A percentile compares a stretch with the other conserved stretches of the same genome.
These are phyloP conservation scores for Chaetomiaceae sp. DNA, from an alignment of 2,329 filamentous ascomycete species.

Conservation along the genomic window DNA sequence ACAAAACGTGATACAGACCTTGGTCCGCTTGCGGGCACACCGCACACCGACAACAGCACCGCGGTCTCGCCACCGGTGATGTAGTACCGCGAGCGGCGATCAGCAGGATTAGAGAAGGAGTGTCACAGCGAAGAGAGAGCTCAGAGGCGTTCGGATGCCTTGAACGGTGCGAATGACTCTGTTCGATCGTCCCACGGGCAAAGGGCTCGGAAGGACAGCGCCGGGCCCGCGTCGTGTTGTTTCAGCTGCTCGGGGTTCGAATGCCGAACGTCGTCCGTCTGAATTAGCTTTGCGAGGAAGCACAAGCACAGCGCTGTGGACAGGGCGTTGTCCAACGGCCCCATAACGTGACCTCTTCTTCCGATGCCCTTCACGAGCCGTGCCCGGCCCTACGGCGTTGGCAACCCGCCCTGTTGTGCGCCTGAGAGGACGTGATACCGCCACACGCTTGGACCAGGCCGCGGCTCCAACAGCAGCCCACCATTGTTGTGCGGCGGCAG, in stretches of 20 bases:
- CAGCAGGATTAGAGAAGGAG: background rate
- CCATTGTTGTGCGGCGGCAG: conserved; percentile 26
- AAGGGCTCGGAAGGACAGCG: background rate
- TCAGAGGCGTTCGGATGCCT: background rate
- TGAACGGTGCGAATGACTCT: background rate
- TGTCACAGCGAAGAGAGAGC: background rate
- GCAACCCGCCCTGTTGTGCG: conserved; percentile 3
- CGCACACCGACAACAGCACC: no score
- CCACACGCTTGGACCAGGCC: conserved; percentile 13
- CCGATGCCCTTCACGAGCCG: conserved; percentile 1
- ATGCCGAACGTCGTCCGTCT: conserved; percentile 11
- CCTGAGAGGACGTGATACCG: conserved; percentile 1
- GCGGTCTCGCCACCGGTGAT: background rate
- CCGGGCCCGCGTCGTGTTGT: no score
- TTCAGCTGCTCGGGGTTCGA: background rate
- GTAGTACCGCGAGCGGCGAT: conserved; percentile 2
- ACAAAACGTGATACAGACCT: no score
- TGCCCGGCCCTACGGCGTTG: background rate
- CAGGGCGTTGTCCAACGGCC: conserved; percentile 16
- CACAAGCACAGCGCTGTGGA: conserved; percentile 22
- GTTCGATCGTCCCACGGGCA: background rate
- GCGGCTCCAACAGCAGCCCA: conserved; percentile 25
- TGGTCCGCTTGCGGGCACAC: no score
- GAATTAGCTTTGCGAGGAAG: conserved; percentile 19
- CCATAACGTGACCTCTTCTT: conserved; percentile 14